Base-by-base conservation (phyloP, 139 green algal species). In the Tetradesmus lagerheimii region DNA sequence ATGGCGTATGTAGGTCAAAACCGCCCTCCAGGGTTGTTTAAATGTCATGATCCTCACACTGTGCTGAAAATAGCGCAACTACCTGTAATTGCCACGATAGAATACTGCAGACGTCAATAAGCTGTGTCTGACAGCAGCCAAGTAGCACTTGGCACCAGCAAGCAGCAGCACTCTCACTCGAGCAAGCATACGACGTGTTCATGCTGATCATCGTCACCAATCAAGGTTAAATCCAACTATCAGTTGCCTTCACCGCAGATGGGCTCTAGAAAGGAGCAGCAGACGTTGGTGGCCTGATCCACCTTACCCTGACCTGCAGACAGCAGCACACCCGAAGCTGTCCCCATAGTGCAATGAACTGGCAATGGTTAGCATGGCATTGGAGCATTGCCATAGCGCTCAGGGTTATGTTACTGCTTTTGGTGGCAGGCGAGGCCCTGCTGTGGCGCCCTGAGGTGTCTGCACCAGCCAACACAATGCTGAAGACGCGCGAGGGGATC, bases 391-490 rank as follows among this genome's bases (percentile, higher is more conserved):
- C 83, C 6, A 18, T 93, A 12, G 67, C 37, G 8, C 39, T 89
- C 2, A 79, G 92, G 8, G 15, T 92, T 6, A 12, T 78, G 67
- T 71, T 93, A 12, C 53, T 89, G 11, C 47, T 87, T 37, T n/a
- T 86, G 1, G 91, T 92, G 11, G 31, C 91, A 18, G 90, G 91
- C 6, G 34, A 71, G 1, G 80, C 82, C 0, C 86, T 95, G 27
- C n/a, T 90, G 0, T 94, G 89, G 89, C 90, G 92, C 0, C 74
- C 90, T 20, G 92, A 95, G 80, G 90, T 94, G 9, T 90, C 91
- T 1, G 94, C 93, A 0, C 86, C 91, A 34, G 80, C 90, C 1
- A 95, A 95, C 90, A 92, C 86, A 76, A 39, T 92, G 15, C 43
- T 94, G 0, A 67, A 90, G 29, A 53, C 92, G 0, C 88, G 89